Base-by-base conservation (phyloP, 1,284 basidiomycete species). In the Ustilago xerochloae region DNA sequence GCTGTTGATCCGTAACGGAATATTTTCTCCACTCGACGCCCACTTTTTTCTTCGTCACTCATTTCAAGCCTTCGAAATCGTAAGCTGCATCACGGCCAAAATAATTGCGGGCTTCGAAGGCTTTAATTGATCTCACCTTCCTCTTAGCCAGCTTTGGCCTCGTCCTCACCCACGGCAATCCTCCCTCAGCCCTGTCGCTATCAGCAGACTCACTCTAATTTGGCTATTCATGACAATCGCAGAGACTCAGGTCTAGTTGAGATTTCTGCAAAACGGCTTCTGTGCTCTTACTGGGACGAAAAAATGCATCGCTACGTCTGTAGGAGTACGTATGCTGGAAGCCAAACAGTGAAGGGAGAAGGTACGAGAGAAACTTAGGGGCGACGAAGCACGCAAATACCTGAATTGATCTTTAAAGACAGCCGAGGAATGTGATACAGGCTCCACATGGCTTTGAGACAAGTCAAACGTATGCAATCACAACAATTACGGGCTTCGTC, bases 1-100 rank as follows among this genome's bases (percentile, higher is more conserved):
- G 63, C 63, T n/a, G 57, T 66, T 66, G 63, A 66, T 66, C 47
- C 36, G 47, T 35, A 39, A 49, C 56, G 56, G 56, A 58, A 50
- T 58, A 48, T 57, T n/a, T n/a, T n/a, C n/a, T n/a, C n/a, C n/a
- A n/a, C n/a, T n/a, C n/a, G n/a, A n/a, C n/a, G n/a, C 35, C 38
- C 49, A 48, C 24, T 39, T 41, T 16, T 22, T 1, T 36, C n/a
- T n/a, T n/a, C n/a, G n/a, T n/a, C n/a, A n/a, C n/a, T n/a, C 3
- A 26, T 28, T 62, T 62, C 5, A 20, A 46, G 54, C 41, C 45
- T 51, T 48, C 54, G 59, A 54, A 62, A 22, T 6, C 9, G 10
- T 4, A 12, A 38, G 22, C 33, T 43, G 16, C 38, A 5, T 29
- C 47, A 18, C 4, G 10, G 22, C 28, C 18, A 22, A 15, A 7